Evolutionary conservation across 768 basidiomycete genomes (phyloP).

Genomic region (Calvatia gigantea): DNA sequence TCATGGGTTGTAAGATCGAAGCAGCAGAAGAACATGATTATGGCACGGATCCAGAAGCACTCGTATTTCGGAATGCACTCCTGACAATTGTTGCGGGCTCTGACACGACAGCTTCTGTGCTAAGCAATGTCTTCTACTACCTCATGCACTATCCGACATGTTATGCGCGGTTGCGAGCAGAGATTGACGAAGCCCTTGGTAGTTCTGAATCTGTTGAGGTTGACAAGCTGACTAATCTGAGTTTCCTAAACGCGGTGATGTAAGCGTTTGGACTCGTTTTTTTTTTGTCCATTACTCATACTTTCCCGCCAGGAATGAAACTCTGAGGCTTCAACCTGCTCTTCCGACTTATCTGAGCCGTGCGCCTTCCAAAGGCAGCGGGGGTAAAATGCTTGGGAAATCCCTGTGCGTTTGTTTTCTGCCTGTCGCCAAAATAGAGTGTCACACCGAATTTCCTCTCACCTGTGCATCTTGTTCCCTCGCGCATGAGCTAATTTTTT

Average conservation of each 20-base stretch:
- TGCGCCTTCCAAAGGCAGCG: slow-evolving; percentile 25
- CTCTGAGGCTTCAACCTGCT: slow-evolving; percentile 32
- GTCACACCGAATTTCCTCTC: neutral
- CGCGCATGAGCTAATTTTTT: neutral
- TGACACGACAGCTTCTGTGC: slow-evolving; percentile 25
- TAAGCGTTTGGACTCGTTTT: slow-evolving; percentile 18
- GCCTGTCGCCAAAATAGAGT: neutral
- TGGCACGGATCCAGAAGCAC: slow-evolving; percentile 3
- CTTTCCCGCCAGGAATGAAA: slow-evolving; percentile 35
- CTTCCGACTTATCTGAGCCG: slow-evolving; percentile 29
- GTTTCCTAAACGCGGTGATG: slow-evolving; percentile 33
- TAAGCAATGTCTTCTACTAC: slow-evolving; percentile 24
- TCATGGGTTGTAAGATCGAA: slow-evolving; percentile 11
- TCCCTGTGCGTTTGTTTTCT: slow-evolving; percentile 3
- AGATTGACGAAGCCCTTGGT: slow-evolving; percentile 21
- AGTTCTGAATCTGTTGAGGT: slow-evolving; percentile 13
- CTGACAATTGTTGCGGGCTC: slow-evolving; percentile 31
- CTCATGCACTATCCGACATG: slow-evolving; percentile 20
- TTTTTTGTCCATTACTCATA: too few species aligned
- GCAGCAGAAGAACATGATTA: slow-evolving; percentile 12
- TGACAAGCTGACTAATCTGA: slow-evolving; percentile 19
- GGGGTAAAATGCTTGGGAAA: slow-evolving; percentile 25
- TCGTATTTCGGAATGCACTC: slow-evolving; percentile 20
- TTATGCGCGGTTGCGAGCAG: slow-evolving; percentile 20
- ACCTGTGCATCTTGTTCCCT: neutral